phyloP scores from a whole-genome alignment of 495 filamentous ascomycete genomes.

The Clohesyomyces aquaticus region DNA sequence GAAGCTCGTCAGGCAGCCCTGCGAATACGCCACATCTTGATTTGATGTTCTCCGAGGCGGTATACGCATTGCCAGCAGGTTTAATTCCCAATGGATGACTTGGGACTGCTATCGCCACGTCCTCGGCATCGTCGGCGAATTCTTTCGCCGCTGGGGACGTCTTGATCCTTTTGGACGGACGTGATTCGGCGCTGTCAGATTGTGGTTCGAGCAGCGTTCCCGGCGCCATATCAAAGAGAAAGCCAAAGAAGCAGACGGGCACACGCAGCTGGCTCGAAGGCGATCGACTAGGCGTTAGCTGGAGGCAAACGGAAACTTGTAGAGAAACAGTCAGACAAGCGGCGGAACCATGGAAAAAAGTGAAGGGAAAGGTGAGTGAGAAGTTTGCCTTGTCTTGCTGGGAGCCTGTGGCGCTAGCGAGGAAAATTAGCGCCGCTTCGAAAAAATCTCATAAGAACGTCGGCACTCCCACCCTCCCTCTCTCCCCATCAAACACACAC shows the following conservation, averaged over 20 bases:
- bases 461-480: conserved; percentile 14
- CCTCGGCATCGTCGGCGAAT: conserved; percentile 23
- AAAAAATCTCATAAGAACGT: conserved; percentile 12
- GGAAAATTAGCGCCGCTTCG: conserved; percentile 18
- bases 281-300: neutral
- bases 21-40: conserved; percentile 64
- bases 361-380: neutral
- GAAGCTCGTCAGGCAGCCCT: conserved; percentile 77
- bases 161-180: conserved; percentile 42
- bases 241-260: neutral
- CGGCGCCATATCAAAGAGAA: conserved; percentile 27
- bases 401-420: conserved; percentile 20
- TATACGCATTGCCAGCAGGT: conserved; percentile 84
- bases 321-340: conserved; percentile 1
- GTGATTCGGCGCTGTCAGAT: conserved; percentile 18
- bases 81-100: conserved; percentile 84
- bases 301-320: neutral
- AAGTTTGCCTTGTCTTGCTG: neutral
- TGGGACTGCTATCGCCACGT: conserved; percentile 51
- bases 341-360: no score
- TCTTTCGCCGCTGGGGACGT: conserved; percentile 20
- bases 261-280: neutral
- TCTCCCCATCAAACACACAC: conserved; percentile 23
- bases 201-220: conserved; percentile 22
- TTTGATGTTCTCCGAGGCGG: conserved; percentile 67